phyloP scores from a whole-genome alignment of 2,329 filamentous ascomycete genomes.

The Sordariomycetes sp. region DNA sequence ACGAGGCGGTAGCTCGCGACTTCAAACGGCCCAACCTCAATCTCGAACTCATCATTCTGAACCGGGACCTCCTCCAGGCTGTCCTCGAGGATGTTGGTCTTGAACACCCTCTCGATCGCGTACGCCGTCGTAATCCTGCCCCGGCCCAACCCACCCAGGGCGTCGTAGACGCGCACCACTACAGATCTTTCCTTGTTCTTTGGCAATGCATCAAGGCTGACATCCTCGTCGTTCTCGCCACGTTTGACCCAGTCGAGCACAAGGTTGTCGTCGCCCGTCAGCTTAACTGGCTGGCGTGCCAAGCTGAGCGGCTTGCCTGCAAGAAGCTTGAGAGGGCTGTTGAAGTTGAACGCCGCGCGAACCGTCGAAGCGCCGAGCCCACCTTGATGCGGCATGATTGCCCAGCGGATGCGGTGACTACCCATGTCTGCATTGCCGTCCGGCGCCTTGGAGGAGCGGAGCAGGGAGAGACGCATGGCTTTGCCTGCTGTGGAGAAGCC shows the following conservation, averaged over 20 bases:
- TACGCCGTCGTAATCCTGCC: slow-evolving; percentile 61
- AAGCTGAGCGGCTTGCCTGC: slow-evolving; percentile 15
- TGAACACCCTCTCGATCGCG: slow-evolving; percentile 67
- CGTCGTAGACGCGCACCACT: slow-evolving; percentile 80
- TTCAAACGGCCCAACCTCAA: slow-evolving; percentile 72
- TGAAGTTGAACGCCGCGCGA: slow-evolving; percentile 81
- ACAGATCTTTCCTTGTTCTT: slow-evolving; percentile 66
- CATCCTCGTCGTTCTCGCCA: slow-evolving; percentile 77
- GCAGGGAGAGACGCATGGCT: slow-evolving; percentile 78
- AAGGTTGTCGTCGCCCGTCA: slow-evolving; percentile 53
- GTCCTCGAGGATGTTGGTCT: slow-evolving; percentile 84
- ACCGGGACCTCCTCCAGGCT: slow-evolving; percentile 59
- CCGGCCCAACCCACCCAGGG: slow-evolving; percentile 69
- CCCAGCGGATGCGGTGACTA: slow-evolving; percentile 77
- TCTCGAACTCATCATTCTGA: slow-evolving; percentile 38
- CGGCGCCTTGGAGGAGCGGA: slow-evolving; percentile 84
- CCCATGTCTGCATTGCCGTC: slow-evolving; percentile 95
- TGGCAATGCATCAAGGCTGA: slow-evolving; percentile 52
- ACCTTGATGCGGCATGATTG: slow-evolving; percentile 77
- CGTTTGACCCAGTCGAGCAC: slow-evolving; percentile 88
- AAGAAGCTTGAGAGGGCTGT: slow-evolving; percentile 56
- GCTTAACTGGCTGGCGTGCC: slow-evolving; percentile 43
- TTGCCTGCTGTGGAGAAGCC: slow-evolving; percentile 87
- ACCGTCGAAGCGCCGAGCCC: slow-evolving; percentile 64
- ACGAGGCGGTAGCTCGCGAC: slow-evolving; percentile 68